Evolutionary conservation across 345 rosid genomes (phyloP), one percentile per base, ranked within the genome.

Genomic region (Xanthoceras sorbifolium): DNA sequence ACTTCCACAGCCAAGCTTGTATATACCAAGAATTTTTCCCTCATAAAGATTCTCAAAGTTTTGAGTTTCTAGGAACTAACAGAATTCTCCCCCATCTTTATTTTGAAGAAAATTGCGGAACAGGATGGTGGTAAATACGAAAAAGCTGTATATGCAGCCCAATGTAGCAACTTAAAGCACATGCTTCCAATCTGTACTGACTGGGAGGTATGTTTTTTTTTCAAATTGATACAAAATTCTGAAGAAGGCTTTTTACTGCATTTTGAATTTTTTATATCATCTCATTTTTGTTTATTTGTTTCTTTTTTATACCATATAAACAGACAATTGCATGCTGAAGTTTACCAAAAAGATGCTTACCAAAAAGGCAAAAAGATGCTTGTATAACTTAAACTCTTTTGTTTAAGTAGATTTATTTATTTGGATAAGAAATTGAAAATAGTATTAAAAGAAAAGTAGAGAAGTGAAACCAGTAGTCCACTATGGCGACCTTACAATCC

Each of bases 121-220:
- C 93, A 89, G 83, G 85, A 86, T 82, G 94, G 91, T 73, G 85
- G 94, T 68, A 96, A 92, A 83, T 89, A 83, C 79, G 99, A 96
- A 90, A 84, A 88, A 73, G 99, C 94, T 80, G 87, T 92, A 36
- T 93, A 89, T 87, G 98, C 99, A 77, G 81, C 86, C 55, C 98
- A 87, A 61, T 96, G 97, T 84, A 90, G 99, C 87, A 88, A 96
- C 85, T 85, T 96, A 72, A 91, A 86, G 88, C 92, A 90, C 64
- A 85, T 93, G 91, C 91, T 96, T 85, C 92, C 97, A 40, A 80
- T 89, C 78, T 93, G 99, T 84, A 85, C 93, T 22, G 97, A 96
- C 84, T 96, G 99, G 99, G 99, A 96, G 99, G 98, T 96, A 85
- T 28, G 59, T 44, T 38, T 77, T 42, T 36, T 78, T 77, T 71